Evolutionary conservation across 1,284 basidiomycete genomes (phyloP).

Genomic region (Schizopora paradoxa): DNA sequence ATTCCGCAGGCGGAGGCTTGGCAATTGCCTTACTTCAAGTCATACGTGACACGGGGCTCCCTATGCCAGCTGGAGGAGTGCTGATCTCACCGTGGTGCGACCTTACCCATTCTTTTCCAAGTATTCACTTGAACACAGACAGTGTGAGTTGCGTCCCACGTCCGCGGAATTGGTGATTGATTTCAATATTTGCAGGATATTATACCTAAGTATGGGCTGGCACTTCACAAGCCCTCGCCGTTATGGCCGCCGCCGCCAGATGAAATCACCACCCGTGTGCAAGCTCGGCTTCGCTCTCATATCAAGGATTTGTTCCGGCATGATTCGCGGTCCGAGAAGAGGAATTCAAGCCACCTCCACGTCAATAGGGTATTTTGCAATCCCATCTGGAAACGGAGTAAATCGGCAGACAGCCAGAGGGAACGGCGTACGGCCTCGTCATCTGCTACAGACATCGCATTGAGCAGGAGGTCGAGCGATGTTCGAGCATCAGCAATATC

Average conservation of each 20-base stretch:
- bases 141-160: slow-evolving; percentile 46
- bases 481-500: no score
- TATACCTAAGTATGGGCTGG: slow-evolving; percentile 62
- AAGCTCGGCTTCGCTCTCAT: slow-evolving; percentile 53
- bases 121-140: slow-evolving; percentile 78
- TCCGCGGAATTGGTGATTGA: slow-evolving; percentile 3
- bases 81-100: slow-evolving; percentile 92
- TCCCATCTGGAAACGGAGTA: no score
- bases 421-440: no score
- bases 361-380: no score
- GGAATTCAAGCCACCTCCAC: no score
- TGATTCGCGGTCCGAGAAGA: no score
- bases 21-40: slow-evolving; percentile 83
- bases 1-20: slow-evolving; percentile 92
- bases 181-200: slow-evolving; percentile 50
- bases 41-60: slow-evolving; percentile 83
- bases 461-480: no score
- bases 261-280: slow-evolving; percentile 61
- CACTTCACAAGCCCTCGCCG: slow-evolving; percentile 78
- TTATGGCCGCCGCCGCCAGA: slow-evolving; percentile 90
- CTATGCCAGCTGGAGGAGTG: slow-evolving; percentile 79
- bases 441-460: no score
- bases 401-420: no score
- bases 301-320: no score
- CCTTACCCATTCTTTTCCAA: slow-evolving; percentile 91